Percentiles rank a stretch among this genome's conserved stretches.
Evolutionary conservation across 306 rosid genomes (phyloP).

Genomic region (Acacia confusa): DNA sequence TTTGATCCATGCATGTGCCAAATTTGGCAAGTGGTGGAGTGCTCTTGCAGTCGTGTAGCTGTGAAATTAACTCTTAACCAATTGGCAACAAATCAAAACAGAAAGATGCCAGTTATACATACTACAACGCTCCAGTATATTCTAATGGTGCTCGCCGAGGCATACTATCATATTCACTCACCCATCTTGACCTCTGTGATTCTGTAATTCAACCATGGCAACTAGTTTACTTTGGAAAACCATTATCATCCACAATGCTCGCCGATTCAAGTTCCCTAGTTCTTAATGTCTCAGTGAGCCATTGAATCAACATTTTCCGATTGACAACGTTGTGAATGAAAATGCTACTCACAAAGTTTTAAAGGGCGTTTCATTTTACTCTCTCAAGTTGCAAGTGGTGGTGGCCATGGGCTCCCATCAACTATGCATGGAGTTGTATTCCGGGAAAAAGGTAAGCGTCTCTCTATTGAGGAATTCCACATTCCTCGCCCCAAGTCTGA

Average conservation of each 20-base stretch:
- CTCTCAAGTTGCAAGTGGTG: slow-evolving; percentile 32
- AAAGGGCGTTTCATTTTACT: slow-evolving; percentile 33
- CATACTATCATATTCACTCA: too few species aligned
- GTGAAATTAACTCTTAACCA: too few species aligned
- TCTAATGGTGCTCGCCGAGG: too few species aligned
- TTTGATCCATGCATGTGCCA: too few species aligned
- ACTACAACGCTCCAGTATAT: not conserved
- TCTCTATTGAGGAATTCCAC: slow-evolving; percentile 74
- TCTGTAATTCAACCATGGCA: not conserved
- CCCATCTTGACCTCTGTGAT: slow-evolving; percentile 7
- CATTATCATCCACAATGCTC: not conserved
- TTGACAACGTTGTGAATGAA: not conserved
- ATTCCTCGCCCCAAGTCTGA: slow-evolving; percentile 90
- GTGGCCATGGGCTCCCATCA: slow-evolving; percentile 60
- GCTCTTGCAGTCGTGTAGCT: too few species aligned
- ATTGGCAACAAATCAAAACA: too few species aligned
- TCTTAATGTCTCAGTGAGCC: not conserved
- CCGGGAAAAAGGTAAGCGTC: slow-evolving; percentile 84
- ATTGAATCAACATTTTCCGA: not conserved
- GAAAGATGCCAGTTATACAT: too few species aligned
- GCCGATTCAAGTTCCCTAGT: not conserved
- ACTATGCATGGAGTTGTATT: slow-evolving; percentile 81
- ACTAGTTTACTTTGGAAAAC: not conserved
- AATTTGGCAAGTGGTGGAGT: too few species aligned
- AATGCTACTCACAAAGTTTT: not conserved